Percentiles rank a stretch among this genome's conserved stretches.
phyloP scores from a whole-genome alignment of 2,329 filamentous ascomycete species.

The Diplocarpon mali region DNA sequence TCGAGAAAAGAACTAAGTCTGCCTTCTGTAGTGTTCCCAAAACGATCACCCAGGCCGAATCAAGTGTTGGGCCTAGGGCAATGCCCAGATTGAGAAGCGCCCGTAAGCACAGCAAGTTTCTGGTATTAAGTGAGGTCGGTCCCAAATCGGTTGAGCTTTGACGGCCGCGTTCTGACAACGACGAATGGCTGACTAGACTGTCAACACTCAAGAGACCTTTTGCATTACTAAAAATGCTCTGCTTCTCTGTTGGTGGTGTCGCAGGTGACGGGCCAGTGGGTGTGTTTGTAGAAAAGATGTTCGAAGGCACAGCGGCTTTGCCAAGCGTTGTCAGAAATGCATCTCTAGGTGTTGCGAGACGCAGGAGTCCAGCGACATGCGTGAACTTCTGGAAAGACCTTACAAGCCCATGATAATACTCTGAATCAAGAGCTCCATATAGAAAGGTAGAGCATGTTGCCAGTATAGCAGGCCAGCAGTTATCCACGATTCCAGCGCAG shows the following conservation, averaged over 20 bases:
- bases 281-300: conserved; percentile 52
- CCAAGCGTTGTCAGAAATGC: conserved; percentile 89
- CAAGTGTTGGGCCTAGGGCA: conserved; percentile 78
- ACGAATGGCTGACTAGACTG: conserved; percentile 48
- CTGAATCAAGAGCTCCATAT: conserved; percentile 80
- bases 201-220: conserved; percentile 66
- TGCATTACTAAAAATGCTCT: conserved; percentile 54
- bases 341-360: conserved; percentile 77
- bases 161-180: conserved; percentile 46
- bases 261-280: conserved; percentile 35
- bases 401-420: conserved; percentile 87
- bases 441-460: conserved; percentile 93
- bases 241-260: conserved; percentile 38
- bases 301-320: conserved; percentile 84
- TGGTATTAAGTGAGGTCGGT: conserved; percentile 56
- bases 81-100: conserved; percentile 93
- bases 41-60: conserved; percentile 78
- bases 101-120: conserved; percentile 81
- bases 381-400: conserved; percentile 91
- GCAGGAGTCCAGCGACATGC: conserved; percentile 82
- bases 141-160: conserved; percentile 46
- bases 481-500: conserved; percentile 73
- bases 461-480: conserved; percentile 91
- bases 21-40: conserved; percentile 88
- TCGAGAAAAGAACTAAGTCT: conserved; percentile 65